Base-by-base conservation (phyloP, 768 basidiomycete genomes). In the Lactarius hengduanensis region DNA sequence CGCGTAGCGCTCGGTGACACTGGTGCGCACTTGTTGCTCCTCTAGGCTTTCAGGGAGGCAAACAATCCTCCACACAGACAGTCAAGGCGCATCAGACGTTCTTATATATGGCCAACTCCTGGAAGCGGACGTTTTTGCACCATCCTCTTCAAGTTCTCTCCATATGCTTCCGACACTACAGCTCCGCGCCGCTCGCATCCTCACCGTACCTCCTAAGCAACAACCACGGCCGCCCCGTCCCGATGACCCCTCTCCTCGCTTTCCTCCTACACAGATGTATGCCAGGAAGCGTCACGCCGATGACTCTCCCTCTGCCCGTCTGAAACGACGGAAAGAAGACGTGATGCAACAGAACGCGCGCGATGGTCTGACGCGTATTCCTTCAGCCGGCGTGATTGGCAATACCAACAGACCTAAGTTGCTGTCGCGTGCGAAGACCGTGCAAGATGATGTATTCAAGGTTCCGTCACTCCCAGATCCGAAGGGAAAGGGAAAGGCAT, bases 191-290 rank as follows among this genome's bases (percentile, higher is more conserved):
- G 88, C 84, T 0, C 84, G 87, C 47, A 80, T 90, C 66, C 78
- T 81, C 10, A 73, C 82, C 71, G 72, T 75, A 18, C 78, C 81
- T 56, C 79, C 78, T 1, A 68, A 74, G 40, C 71, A 75, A 18
- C 74, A 80, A 11, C 61, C 67, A 32, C 78, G 83, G 7, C 73
- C 78, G 0, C 88, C 87, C 4, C 80, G 91, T 41, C 91, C 91
- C 0, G 91, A 92, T 67, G 91, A 92, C 67, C 91, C 90, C 0
- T 90, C 86, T 6, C 91, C 91, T 9, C 88, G 91, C 20, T 79
- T 81, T 34, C 89, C 90, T 0, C 88, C 89, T 4, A 28, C 53
- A 59, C 7, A 67, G 62, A 20, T 62, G 56, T 16, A 59, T 34
- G 71, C 70, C 2, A 72, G 63, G 41, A 75, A 70, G 34, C 71